These are phyloP conservation scores for Ensete glaucum DNA, from an alignment of 176 grass and related monocot species.

Conservation along the genomic window DNA sequence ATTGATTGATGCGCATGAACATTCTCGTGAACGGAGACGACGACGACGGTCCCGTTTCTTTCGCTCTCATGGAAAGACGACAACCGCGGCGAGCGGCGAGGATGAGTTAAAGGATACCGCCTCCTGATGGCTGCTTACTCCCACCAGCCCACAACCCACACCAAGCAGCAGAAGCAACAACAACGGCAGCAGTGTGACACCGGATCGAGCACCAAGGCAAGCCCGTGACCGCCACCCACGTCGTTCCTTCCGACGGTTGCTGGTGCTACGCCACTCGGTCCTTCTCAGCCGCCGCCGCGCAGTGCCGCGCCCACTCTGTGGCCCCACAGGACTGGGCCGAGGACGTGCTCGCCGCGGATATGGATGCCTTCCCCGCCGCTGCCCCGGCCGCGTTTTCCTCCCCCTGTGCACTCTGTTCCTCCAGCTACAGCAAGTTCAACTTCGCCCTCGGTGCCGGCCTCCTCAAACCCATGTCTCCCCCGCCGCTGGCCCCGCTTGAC, in stretches of 20 bases:
- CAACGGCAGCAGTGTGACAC: background rate
- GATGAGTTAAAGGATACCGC: background rate
- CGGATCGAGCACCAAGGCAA: conserved; percentile 26
- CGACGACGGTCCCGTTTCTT: background rate
- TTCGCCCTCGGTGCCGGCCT: conserved; percentile 86
- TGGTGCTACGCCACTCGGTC: background rate
- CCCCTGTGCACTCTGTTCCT: conserved; percentile 33
- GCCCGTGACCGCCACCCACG: background rate
- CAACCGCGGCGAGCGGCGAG: conserved; percentile 10
- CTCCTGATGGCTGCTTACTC: conserved; percentile 1
- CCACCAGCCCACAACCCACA: background rate
- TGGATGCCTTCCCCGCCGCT: background rate
- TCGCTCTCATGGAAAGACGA: conserved; percentile 18
- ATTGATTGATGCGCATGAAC: too few relatives aligned
- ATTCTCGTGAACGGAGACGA: background rate
- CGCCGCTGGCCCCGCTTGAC: conserved; percentile 60
- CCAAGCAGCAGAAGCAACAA: background rate
- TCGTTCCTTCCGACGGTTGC: background rate
- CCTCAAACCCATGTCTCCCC: conserved; percentile 94
- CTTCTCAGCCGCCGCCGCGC: background rate
- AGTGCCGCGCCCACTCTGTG: background rate
- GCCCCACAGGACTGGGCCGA: background rate
- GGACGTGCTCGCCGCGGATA: background rate
- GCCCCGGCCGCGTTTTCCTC: background rate
- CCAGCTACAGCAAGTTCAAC: conserved; percentile 96